Conservation (phyloP, 1,139 yeast genomes). For the Scheffersomyces parashehatae region DNA sequence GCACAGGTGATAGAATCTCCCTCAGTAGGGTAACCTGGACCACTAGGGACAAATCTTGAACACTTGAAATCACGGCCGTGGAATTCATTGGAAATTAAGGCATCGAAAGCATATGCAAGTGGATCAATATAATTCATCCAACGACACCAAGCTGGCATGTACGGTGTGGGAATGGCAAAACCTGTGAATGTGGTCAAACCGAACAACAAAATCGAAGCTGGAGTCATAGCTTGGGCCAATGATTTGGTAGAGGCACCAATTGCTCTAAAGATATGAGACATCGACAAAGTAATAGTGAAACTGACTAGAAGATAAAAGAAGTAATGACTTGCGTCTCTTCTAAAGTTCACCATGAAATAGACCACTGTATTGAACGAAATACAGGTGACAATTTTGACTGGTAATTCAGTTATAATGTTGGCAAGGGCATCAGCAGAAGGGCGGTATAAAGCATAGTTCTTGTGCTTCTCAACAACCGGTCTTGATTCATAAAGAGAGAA, state of each 20-base stretch:
- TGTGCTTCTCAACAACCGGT: conserved; percentile 62
- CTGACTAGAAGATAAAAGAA: conserved; percentile 51
- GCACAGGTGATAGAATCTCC: conserved; percentile 9
- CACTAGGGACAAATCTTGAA: conserved; percentile 23
- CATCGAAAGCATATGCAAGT: conserved; percentile 56
- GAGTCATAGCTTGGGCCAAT: conserved; percentile 59
- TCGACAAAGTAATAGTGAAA: conserved; percentile 48
- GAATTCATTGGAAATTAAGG: conserved; percentile 55
- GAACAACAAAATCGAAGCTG: conserved; percentile 57
- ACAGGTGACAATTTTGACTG: conserved; percentile 50
- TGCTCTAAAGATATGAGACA: conserved; percentile 61
- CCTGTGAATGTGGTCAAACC: conserved; percentile 60
- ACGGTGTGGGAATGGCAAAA: conserved; percentile 56
- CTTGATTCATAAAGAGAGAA: conserved; percentile 56
- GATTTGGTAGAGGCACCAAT: conserved; percentile 59
- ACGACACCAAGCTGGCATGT: conserved; percentile 64
- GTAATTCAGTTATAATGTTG: conserved; percentile 57
- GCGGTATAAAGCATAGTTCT: conserved; percentile 62
- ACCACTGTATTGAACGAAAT: conserved; percentile 47
- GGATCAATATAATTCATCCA: conserved; percentile 65
- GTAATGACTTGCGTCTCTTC: conserved; percentile 58
- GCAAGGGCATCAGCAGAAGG: conserved; percentile 70
- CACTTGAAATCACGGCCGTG: conserved; percentile 46
- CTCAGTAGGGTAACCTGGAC: conserved; percentile 19
- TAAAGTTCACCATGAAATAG: conserved; percentile 60